Base-by-base conservation (phyloP, 805 yeast genomes). In the Yamadazyma kitorensis region DNA sequence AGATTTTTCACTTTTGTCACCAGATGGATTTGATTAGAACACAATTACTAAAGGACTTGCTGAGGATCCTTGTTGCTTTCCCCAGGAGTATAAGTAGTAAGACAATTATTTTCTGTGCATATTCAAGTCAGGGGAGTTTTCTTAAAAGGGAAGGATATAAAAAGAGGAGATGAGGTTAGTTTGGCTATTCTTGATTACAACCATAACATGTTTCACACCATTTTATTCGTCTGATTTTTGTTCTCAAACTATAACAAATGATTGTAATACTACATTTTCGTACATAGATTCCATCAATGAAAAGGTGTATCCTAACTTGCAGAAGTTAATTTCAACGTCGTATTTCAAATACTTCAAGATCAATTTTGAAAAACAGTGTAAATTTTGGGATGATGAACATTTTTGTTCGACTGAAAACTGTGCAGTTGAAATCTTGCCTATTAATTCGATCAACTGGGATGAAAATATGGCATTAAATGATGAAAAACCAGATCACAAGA, bases 291-390 rank as follows among this genome's bases (percentile, higher is more conserved):
- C 45, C 7, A 38, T 65, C 24, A 68, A 68, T 46, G 44, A 41
- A 6, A 39, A 56, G 17, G 49, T 68, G 27, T 54, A 67, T 16
- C 80, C 82, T 1, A 57, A 70, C 16, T 56, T 91, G n/a, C 51
- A 68, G 12, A 61, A 73, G 5, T 57, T 91, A 27, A 83, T 82
- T 6, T 54, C 71, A 27, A 79, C 86, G 23, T 87, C 89, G 46
- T 93, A 86, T 60, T 91, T 93, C 75, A 76, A 82, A 44, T 86
- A 85, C 55, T 93, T 86, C 68, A 81, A 87, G 55, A 72, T 93
- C 36, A 88, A 93, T 52, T 68, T 93, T 37, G 86, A 79, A 58
- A 82, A 73, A 44, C 76, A 76, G 55, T 88, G 99, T 58, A 91
- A 95, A 17, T 88, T 84, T 56, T 85, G 86, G 88, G 77, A 78